phyloP scores from a whole-genome alignment of 2,329 filamentous ascomycete species.

The Diaporthe ampelina region DNA sequence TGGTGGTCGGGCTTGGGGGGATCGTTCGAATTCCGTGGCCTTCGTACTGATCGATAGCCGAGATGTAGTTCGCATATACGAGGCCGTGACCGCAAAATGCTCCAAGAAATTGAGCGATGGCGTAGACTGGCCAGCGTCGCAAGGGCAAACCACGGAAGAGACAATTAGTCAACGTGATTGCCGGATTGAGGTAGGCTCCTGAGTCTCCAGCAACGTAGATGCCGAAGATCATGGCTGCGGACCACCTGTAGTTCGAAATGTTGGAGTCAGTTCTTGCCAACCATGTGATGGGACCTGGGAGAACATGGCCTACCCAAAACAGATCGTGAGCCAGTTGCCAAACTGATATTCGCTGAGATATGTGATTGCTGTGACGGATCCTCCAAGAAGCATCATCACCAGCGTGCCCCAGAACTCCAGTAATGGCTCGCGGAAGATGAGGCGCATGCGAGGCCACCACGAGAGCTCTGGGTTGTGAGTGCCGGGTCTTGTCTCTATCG shows the following conservation, averaged over 20 bases:
- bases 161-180: slow-evolving; percentile 31
- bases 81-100: slow-evolving; percentile 28
- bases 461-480: neutral
- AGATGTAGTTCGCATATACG: slow-evolving; percentile 29
- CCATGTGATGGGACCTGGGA: too few relatives aligned
- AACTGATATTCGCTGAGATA: slow-evolving; percentile 26
- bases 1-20: slow-evolving; percentile 12
- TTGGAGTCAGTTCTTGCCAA: too few relatives aligned
- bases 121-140: slow-evolving; percentile 27
- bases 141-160: slow-evolving; percentile 28
- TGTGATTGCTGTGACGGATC: slow-evolving; percentile 15
- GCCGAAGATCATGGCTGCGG: slow-evolving; percentile 29
- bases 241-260: neutral
- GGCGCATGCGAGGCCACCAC: slow-evolving; percentile 25
- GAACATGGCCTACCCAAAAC: slow-evolving; percentile 22
- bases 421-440: slow-evolving; percentile 17
- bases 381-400: slow-evolving; percentile 21
- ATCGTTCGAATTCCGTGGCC: slow-evolving; percentile 19
- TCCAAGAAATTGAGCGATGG: slow-evolving; percentile 7
- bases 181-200: slow-evolving; percentile 30
- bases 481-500: neutral
- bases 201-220: slow-evolving; percentile 32
- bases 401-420: slow-evolving; percentile 28
- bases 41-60: slow-evolving; percentile 31
- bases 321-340: slow-evolving; percentile 27